A percentile compares a stretch with the other conserved stretches of the same genome.
These are phyloP conservation scores for Chaetomium olivaceum DNA, from an alignment of 2,329 filamentous ascomycete species.

Conservation along the genomic window DNA sequence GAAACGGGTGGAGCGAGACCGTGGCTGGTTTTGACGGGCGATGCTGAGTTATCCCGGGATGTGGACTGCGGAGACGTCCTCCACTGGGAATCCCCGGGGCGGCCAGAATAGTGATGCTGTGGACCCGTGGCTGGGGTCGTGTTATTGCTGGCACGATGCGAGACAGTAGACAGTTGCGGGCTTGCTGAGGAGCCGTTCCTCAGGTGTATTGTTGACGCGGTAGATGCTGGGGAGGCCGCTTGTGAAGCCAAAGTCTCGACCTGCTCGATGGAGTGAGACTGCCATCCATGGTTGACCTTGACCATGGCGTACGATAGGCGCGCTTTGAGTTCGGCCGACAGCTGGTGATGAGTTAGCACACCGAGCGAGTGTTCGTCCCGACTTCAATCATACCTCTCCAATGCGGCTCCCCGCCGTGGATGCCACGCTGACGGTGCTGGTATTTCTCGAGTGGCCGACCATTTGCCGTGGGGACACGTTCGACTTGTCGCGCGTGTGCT, in stretches of 20 bases:
- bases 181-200: constrained; percentile 56
- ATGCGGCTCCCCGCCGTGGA: constrained; percentile 69
- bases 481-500: constrained; percentile 47
- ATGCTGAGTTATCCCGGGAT: constrained; percentile 28
- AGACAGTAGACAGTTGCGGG: constrained; percentile 48
- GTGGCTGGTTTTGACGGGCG: constrained; percentile 43
- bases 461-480: constrained; percentile 50
- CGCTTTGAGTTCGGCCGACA: constrained; percentile 76
- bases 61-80: constrained; percentile 21
- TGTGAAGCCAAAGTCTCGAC: constrained; percentile 74
- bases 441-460: constrained; percentile 67
- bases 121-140: constrained; percentile 34
- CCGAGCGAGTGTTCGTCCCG: not conserved
- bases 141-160: constrained; percentile 40
- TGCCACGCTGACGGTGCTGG: constrained; percentile 64
- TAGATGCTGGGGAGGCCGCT: constrained; percentile 62
- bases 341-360: constrained; percentile 47
- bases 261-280: constrained; percentile 74
- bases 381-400: constrained; percentile 64
- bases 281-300: constrained; percentile 89
- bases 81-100: constrained; percentile 20
- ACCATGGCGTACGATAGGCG: constrained; percentile 91
- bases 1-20: constrained; percentile 56
- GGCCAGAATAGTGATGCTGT: constrained; percentile 27
- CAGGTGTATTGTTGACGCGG: constrained; percentile 56